Evolutionary conservation across 2,329 filamentous ascomycete genomes (phyloP).

Genomic region (Sarocladium oryzae): DNA sequence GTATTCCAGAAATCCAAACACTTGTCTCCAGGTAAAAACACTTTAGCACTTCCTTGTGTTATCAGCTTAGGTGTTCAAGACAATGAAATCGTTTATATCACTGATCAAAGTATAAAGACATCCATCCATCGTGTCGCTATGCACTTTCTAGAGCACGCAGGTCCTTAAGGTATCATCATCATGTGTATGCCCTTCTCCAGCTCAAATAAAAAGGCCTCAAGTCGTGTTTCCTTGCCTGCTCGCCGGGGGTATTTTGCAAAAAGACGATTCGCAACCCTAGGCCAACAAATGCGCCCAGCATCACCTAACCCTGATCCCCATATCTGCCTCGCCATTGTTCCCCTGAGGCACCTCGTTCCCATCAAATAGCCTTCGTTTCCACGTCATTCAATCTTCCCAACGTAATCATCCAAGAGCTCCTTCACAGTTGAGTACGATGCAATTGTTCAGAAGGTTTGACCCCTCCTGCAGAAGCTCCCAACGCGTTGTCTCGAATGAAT

Average conservation of each 20-base stretch:
- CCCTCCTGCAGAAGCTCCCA: constrained; percentile 94
- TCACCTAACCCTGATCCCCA: background rate
- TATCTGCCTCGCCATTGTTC: no score
- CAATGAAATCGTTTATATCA: no score
- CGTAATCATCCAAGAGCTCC: constrained; percentile 19
- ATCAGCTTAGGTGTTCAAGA: no score
- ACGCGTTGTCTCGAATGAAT: constrained; percentile 73
- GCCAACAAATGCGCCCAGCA: background rate
- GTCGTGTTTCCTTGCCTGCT: background rate
- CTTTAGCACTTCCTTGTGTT: no score
- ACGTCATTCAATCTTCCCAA: background rate
- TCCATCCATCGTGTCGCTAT: no score
- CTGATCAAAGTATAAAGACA: no score
- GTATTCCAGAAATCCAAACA: no score
- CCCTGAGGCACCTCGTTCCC: no score
- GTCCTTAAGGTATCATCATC: background rate
- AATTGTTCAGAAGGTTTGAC: constrained; percentile 71
- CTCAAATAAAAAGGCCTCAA: background rate
- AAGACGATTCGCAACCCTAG: constrained; percentile 2
- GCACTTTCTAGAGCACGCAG: background rate
- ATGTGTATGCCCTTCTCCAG: background rate
- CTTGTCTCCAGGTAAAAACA: no score
- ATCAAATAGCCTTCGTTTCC: no score
- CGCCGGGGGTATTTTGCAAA: constrained; percentile 8
- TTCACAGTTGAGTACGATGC: constrained; percentile 47